These are phyloP conservation scores for Selaginella tamariscina DNA, from an alignment of 75 land plant species.

Conservation along the genomic window DNA sequence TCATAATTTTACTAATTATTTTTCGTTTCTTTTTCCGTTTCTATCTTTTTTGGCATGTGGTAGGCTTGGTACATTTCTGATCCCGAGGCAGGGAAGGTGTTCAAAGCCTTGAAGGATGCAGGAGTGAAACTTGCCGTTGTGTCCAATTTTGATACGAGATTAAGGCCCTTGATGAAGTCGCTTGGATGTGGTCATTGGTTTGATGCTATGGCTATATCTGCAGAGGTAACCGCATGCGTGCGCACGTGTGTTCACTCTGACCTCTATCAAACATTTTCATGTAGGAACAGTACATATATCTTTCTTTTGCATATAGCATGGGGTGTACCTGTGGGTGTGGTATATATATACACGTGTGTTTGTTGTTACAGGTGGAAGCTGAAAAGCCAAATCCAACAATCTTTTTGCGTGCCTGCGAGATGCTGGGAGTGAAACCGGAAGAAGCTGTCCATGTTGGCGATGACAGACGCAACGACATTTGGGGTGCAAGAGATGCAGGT, in stretches of 20 bases:
- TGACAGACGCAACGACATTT: slow-evolving; percentile 73
- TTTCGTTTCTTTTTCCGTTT: background rate
- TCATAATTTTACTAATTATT: background rate
- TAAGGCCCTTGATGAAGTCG: slow-evolving; percentile 55
- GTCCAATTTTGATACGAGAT: slow-evolving; percentile 75
- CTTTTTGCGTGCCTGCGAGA: slow-evolving; percentile 71
- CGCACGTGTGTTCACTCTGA: background rate
- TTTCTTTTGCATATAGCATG: background rate
- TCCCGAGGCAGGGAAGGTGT: slow-evolving; percentile 68
- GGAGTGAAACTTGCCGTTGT: slow-evolving; percentile 79
- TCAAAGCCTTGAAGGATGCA: slow-evolving; percentile 50
- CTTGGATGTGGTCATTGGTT: slow-evolving; percentile 78
- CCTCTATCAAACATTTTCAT: no score
- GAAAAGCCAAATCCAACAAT: slow-evolving; percentile 93
- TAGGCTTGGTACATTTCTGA: slow-evolving; percentile 82
- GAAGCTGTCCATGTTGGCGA: slow-evolving; percentile 89
- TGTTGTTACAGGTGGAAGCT: slow-evolving; percentile 52
- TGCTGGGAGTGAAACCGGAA: slow-evolving; percentile 67
- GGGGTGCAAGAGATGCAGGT: slow-evolving; percentile 95
- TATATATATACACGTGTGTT: background rate
- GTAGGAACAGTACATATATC: no score
- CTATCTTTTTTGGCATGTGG: background rate
- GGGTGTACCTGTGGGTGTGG: background rate
- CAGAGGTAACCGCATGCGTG: slow-evolving; percentile 40
- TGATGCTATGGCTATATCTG: slow-evolving; percentile 79